Evolutionary conservation across 495 filamentous ascomycete species (phyloP).

Genomic region (Friedmanniomyces endolithicus): DNA sequence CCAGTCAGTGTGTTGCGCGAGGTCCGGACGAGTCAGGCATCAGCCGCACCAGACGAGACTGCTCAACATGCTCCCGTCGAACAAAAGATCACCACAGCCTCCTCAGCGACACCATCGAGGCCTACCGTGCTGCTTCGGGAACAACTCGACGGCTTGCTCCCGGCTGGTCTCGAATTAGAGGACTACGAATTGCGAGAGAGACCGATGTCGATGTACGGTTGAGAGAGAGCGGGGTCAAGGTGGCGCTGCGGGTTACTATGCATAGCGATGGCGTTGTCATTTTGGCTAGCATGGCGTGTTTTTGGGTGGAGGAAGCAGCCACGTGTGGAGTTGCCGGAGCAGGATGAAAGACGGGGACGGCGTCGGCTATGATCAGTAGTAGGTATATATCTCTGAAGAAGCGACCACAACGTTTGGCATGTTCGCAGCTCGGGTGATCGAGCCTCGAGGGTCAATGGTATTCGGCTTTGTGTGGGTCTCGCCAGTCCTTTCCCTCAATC

Average conservation of each 20-base stretch:
- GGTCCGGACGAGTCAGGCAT: not conserved
- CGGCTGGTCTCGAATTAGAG: constrained; percentile 1
- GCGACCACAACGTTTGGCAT: not conserved
- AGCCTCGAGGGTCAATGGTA: too few relatives aligned
- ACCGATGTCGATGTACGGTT: constrained; percentile 1
- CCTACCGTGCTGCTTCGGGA: not conserved
- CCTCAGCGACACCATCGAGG: not conserved
- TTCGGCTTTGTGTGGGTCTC: too few relatives aligned
- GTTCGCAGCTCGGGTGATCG: not conserved
- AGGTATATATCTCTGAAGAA: too few relatives aligned
- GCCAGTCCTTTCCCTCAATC: not conserved
- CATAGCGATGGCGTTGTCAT: constrained; percentile 9
- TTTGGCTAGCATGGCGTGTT: not conserved
- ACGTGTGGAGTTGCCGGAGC: too few relatives aligned
- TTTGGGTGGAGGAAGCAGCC: too few relatives aligned
- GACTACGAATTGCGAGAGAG: constrained; percentile 7
- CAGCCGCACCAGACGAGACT: not conserved
- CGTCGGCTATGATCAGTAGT: not conserved
- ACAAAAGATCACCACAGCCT: not conserved
- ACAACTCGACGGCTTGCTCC: constrained; percentile 5
- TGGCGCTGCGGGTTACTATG: not conserved
- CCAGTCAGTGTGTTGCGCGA: too few relatives aligned
- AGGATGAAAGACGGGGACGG: not conserved
- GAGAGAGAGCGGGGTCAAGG: not conserved
- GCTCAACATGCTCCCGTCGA: not conserved